Evolutionary conservation across 129 eudicot genomes (phyloP), one percentile per base, ranked within the genome.

Genomic region (Flaveria bidentis): DNA sequence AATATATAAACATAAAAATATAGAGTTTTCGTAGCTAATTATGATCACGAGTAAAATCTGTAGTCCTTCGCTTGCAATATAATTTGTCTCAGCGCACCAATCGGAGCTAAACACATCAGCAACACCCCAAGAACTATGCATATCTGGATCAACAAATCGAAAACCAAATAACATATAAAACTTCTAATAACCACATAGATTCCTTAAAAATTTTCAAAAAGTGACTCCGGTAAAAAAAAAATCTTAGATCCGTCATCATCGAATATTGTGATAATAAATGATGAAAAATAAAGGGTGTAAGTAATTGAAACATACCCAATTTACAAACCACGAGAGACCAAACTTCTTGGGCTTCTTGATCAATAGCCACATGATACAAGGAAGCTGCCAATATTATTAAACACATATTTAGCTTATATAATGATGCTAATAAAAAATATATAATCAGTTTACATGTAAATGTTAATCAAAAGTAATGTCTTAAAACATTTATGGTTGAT

Each of bases 281-380:
- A 49, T 11, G 12, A 33, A 17, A 6, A 56, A 67, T 57, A 16
- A 45, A 39, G 23, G 3, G 47, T 23, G 5, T 50, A 77, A 25
- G 5, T 50, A 77, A 25, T 1, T 5, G 58, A 18, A 64, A 64
- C 85, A 5, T 85, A 87, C 91, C 87, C 91, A 87, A 76, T 87
- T 87, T 26, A 68, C 30, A 51, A 51, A 75, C 91, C 91, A 87
- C 39, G 88, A 76, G 23, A 82, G 60, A 72, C 87, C 25, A 81
- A 82, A 82, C 58, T 30, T 84, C 67, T 69, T 87, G 58, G 91
- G 91, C 55, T 84, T 87, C 69, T 76, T 72, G 75, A 87, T 69
- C 41, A 58, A 49, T 9, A 87, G 82, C 88, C 88, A 87, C 36
- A 87, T 87, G 66, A 87, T 73, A 47, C 91, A 87, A 46, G 88